These are phyloP conservation scores for Suhomyces kilbournensis DNA, from an alignment of 805 yeast genomes.

Conservation along the genomic window DNA sequence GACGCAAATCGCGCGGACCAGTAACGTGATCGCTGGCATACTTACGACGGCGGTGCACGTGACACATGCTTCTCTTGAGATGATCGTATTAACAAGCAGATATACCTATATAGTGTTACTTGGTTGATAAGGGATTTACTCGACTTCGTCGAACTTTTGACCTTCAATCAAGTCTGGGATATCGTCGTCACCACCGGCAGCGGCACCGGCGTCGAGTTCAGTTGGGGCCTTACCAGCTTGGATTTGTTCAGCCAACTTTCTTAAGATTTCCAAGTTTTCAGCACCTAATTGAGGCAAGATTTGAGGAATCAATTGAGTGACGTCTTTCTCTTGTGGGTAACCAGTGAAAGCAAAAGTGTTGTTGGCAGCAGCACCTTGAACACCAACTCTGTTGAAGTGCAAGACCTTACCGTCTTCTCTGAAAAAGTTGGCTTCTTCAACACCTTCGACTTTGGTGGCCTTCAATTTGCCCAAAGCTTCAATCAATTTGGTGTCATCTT, in stretches of 20 bases:
- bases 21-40: not conserved
- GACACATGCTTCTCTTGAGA: not conserved
- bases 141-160: slow-evolving; percentile 73
- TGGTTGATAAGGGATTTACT: slow-evolving; percentile 20
- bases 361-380: slow-evolving; percentile 85
- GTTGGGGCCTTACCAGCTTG: slow-evolving; percentile 58
- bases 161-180: slow-evolving; percentile 84
- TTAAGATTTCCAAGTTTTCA: slow-evolving; percentile 86
- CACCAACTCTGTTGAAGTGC: slow-evolving; percentile 95
- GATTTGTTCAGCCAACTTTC: slow-evolving; percentile 85
- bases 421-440: slow-evolving; percentile 98
- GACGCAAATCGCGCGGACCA: not conserved
- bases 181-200: slow-evolving; percentile 37
- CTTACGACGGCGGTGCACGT: not conserved
- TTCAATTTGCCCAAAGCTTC: slow-evolving; percentile 84
- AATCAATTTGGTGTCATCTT: slow-evolving; percentile 89
- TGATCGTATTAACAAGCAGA: not conserved
- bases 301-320: slow-evolving; percentile 89
- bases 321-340: slow-evolving; percentile 86
- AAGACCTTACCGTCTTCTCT: slow-evolving; percentile 93
- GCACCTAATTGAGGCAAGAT: slow-evolving; percentile 95
- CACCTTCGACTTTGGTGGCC: slow-evolving; percentile 82
- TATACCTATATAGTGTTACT: not conserved
- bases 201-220: slow-evolving; percentile 43
- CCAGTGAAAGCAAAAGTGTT: slow-evolving; percentile 96